These are phyloP conservation scores for Claviceps sp. DNA, from an alignment of 2,329 filamentous ascomycete genomes.

Conservation along the genomic window DNA sequence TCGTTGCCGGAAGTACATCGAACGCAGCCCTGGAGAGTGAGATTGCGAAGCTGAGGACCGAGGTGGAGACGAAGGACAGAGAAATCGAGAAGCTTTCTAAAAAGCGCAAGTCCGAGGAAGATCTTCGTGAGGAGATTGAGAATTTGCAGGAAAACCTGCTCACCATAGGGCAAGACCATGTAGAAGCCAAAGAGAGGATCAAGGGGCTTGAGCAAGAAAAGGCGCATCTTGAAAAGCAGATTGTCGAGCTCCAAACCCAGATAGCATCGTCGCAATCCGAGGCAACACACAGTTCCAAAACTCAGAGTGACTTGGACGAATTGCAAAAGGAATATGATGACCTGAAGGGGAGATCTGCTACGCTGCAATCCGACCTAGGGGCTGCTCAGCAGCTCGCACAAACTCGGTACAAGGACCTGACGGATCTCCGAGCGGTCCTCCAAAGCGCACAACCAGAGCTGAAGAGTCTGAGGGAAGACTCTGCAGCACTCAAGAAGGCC, in stretches of 20 bases:
- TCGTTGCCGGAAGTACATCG: conserved; percentile 7
- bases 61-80: conserved; percentile 51
- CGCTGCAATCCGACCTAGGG: conserved; percentile 68
- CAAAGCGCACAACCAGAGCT: conserved; percentile 82
- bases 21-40: conserved; percentile 32
- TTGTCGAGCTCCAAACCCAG: conserved; percentile 59
- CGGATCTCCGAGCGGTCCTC: conserved; percentile 64
- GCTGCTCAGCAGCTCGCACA: conserved; percentile 80
- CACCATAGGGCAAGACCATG: conserved; percentile 68
- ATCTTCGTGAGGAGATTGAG: conserved; percentile 74
- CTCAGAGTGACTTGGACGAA: conserved; percentile 47
- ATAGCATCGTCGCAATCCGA: conserved; percentile 29
- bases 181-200: conserved; percentile 65
- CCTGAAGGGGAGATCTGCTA: conserved; percentile 54
- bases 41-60: conserved; percentile 35
- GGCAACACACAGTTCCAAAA: conserved; percentile 33
- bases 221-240: conserved; percentile 43
- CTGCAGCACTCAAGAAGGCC: conserved; percentile 55
- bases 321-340: conserved; percentile 47
- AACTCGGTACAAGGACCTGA: conserved; percentile 75
- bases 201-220: conserved; percentile 62
- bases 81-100: conserved; percentile 59
- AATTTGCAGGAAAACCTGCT: conserved; percentile 67
- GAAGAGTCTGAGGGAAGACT: conserved; percentile 63
- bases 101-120: conserved; percentile 63